Base-by-base conservation (phyloP, 2,329 filamentous ascomycete genomes). In the Colletotrichum eremochloae region DNA sequence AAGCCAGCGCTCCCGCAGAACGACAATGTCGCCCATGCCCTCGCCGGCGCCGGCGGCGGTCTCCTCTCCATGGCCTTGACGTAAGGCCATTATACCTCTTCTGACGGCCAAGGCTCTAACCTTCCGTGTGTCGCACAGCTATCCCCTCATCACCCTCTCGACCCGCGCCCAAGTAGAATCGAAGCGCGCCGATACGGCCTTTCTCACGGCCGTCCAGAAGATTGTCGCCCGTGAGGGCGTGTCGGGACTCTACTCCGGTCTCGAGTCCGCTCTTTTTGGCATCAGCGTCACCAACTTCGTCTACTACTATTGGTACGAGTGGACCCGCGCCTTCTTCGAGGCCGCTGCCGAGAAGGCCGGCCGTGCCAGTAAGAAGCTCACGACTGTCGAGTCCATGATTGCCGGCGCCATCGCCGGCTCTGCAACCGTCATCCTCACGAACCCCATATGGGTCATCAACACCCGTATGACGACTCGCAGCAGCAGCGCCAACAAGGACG, bases 271-370 rank as follows among this genome's bases (percentile, higher is more conserved):
- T 63, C 88, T 99, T 57, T 98, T 99, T 82, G 96, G 96, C 81
- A 98, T 99, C 86, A 96, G 93, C 82, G 92, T 99, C 77, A 99
- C 96, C 78, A 99, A 99, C 87, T 99, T 99, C 81, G 96, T 99
- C 60, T 99, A 99, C 88, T 99, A 99, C 86, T 99, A 98, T 88
- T 99, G 94, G 96, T 99, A 98, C 84, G 96, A 99, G 86, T 99
- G 94, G 94, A 96, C 95, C 74, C 92, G 95, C 71, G 88, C 92
- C 63, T 93, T 93, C 80, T 98, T 98, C 85, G 94, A 94, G 81
- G 87, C 88, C 75, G 93, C 94, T 12, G 94, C 95, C 57, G 82
- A 88, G 70, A 91, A 90, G 78, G 87, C 93, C 67, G 93, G 93
- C 44, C 91, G 94, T 75, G 89, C 91, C 69, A 91, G 89, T 74